Evolutionary conservation across 768 basidiomycete genomes (phyloP), one percentile per base, ranked within the genome.

Genomic region (Dacryopinax spathularia): DNA sequence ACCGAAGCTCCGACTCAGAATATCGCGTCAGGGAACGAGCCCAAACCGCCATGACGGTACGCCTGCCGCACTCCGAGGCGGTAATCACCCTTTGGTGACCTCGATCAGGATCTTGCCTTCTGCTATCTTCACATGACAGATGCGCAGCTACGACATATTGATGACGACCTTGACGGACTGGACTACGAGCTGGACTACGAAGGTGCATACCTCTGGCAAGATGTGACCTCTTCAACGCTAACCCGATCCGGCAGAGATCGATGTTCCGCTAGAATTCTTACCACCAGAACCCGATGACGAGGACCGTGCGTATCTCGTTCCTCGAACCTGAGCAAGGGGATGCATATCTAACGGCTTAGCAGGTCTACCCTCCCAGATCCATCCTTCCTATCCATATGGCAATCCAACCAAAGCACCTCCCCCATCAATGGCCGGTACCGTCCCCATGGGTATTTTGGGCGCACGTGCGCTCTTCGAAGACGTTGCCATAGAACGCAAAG

Each of bases 221-320:
- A 12, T 44, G 7, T 15, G 9, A 7, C 9, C 22, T 7, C 22
- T 20, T 44, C 43, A 12, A 22, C n/a, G 22, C 43, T 56, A 20
- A 56, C 10, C 15, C 48, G 25, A 29, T 3, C 7, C 39, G 15
- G 9, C 48, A 56, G 48, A 56, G 48, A 29, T 56, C 20, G 48
- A 56, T 27, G 48, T 56, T 15, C 48, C 48, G 18, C 25, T 56
- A 15, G 48, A 56, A 29, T 56, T 56, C 18, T 29, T 56, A 27
- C 48, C 48, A 29, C 48, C 48, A 56, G 48, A 56, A 56, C 48
- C 48, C 25, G 48, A 56, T 20, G 48, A 56, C 25, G 48, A 56
- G 31, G 48, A 56, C 31, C 48, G 48, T 56, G 18, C 29, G 48
- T 56, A 9, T 9, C 31, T 2, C 48, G 18, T 10, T 10, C 36